Conservation (phyloP, 208 protist genomes). For the Strigomonas culicis region DNA sequence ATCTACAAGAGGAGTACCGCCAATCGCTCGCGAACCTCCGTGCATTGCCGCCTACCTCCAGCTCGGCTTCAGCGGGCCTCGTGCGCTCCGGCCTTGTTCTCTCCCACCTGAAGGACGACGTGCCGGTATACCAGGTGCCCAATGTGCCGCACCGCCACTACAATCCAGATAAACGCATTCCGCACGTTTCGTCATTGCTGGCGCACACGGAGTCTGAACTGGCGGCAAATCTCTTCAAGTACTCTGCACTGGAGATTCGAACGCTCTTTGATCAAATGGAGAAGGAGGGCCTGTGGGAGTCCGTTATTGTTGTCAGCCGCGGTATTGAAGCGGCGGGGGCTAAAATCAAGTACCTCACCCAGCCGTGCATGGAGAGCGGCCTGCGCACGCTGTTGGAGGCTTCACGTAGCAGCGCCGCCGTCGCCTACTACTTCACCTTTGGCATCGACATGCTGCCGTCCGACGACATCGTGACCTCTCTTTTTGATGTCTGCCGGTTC, state of each 20-base stretch:
- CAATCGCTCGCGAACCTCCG: too few species aligned
- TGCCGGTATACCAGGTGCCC: slow-evolving; percentile 28
- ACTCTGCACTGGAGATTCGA: slow-evolving; percentile 42
- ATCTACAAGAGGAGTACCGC: slow-evolving; percentile 29
- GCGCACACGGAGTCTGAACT: slow-evolving; percentile 36
- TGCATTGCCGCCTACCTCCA: too few species aligned
- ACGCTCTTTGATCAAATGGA: slow-evolving; percentile 55
- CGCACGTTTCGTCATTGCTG: slow-evolving; percentile 31
- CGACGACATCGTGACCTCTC: slow-evolving; percentile 53
- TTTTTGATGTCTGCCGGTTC: slow-evolving; percentile 61
- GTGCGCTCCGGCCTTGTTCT: neutral
- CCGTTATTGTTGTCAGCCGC: slow-evolving; percentile 45
- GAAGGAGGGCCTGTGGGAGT: slow-evolving; percentile 51
- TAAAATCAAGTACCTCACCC: slow-evolving; percentile 42
- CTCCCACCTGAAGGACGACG: neutral
- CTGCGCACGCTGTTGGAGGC: slow-evolving; percentile 49
- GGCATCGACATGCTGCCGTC: slow-evolving; percentile 56
- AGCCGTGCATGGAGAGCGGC: slow-evolving; percentile 47
- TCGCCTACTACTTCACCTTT: slow-evolving; percentile 60
- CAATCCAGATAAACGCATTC: slow-evolving; percentile 35
- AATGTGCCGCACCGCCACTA: slow-evolving; percentile 64
- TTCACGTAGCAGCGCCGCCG: slow-evolving; percentile 24
- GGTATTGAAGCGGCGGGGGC: slow-evolving; percentile 34
- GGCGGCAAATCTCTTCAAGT: slow-evolving; percentile 18
- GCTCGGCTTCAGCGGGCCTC: neutral